Evolutionary conservation across 2,329 filamentous ascomycete genomes (phyloP).

Genomic region (Lanzia echinophila): DNA sequence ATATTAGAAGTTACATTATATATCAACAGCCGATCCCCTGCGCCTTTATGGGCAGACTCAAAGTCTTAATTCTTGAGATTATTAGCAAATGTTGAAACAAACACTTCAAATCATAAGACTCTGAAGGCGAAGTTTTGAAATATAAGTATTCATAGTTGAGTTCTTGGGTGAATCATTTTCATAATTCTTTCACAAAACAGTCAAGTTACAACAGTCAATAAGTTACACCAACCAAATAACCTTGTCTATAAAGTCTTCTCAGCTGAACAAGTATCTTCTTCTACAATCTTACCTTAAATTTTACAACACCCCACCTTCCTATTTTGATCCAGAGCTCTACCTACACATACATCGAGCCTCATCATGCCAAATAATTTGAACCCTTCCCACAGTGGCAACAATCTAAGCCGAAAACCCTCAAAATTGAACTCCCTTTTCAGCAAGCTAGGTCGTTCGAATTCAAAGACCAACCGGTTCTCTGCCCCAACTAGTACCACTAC

Average conservation of each 20-base stretch:
- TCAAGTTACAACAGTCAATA: constrained; percentile 6
- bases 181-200: no score
- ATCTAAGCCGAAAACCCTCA: neutral
- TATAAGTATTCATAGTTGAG: no score
- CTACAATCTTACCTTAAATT: no score
- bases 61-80: neutral
- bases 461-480: neutral
- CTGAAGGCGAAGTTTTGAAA: no score
- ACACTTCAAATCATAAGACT: neutral
- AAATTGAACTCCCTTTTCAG: neutral
- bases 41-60: constrained; percentile 2
- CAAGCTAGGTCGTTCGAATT: neutral
- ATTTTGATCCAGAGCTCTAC: neutral
- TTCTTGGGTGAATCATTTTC: no score
- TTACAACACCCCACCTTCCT: constrained; percentile 5
- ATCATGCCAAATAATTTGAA: constrained; percentile 2
- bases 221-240: neutral
- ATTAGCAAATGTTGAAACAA: neutral
- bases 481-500: neutral
- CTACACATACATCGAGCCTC: neutral
- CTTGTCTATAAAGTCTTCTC: constrained; percentile 3
- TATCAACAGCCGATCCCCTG: neutral
- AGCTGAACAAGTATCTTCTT: constrained; percentile 10
- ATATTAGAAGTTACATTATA: no score
- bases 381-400: neutral